Evolutionary conservation across 1,139 yeast genomes (phyloP).

Genomic region (Blastobotrys aristatus): DNA sequence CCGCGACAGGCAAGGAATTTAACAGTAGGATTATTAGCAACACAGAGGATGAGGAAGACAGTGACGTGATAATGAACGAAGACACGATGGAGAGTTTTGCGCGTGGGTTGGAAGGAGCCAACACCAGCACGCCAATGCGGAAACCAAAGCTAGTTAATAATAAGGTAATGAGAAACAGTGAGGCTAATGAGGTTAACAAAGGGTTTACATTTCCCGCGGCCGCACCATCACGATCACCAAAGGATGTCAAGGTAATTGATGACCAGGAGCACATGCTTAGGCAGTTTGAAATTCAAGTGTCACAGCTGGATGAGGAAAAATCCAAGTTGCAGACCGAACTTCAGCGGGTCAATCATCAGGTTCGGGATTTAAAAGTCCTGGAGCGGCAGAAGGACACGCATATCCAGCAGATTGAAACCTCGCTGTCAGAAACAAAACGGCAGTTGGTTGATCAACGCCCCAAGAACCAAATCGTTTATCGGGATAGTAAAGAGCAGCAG

Average conservation of each 20-base stretch:
- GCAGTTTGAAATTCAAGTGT: conserved; percentile 16
- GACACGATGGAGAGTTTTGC: conserved; percentile 5
- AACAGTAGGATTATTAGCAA: conserved; percentile 8
- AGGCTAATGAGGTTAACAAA: background rate
- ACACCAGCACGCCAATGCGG: conserved; percentile 2
- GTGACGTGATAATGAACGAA: background rate
- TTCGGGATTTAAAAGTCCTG: conserved; percentile 15
- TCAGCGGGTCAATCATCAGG: conserved; percentile 9
- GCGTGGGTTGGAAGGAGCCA: background rate
- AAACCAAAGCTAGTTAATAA: background rate
- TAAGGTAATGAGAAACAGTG: background rate
- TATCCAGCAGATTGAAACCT: conserved; percentile 18
- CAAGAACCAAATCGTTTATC: background rate
- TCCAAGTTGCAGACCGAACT: conserved; percentile 13
- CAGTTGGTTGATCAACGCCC: conserved; percentile 6
- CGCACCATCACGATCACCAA: conserved; percentile 3
- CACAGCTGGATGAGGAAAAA: conserved; percentile 15
- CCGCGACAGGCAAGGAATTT: conserved; percentile 10
- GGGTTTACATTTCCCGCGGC: background rate
- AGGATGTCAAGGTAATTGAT: conserved; percentile 6
- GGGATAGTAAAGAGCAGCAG: conserved; percentile 4
- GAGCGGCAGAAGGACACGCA: conserved; percentile 15
- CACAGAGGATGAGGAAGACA: background rate
- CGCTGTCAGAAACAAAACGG: conserved; percentile 12
- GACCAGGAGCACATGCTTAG: conserved; percentile 18